Base-by-base conservation (phyloP, 2,329 filamentous ascomycete species). In the Hypoxylon sp. region DNA sequence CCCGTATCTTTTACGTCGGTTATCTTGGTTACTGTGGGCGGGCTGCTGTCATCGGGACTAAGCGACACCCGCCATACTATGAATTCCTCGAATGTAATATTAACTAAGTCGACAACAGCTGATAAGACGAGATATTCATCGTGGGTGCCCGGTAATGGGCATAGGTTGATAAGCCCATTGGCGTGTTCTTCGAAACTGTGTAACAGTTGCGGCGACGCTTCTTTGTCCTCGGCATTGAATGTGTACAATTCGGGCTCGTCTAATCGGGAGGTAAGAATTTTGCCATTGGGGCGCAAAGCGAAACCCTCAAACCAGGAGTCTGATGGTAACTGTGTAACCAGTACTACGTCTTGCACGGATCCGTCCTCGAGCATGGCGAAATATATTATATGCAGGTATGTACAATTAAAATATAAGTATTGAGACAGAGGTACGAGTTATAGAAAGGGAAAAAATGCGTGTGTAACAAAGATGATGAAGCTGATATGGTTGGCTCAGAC, bases 221-320 rank as follows among this genome's bases (percentile, higher is more conserved):
- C 71, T 14, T 57, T 57, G 58, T 78, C 74, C 64, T 76, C 74
- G 33, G 74, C 65, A 14, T 73, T 48, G 29, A 77, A 75, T 58
- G 72, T 75, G 68, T 78, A 78, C 2, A 78, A 62, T 50, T 78
- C 75, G 11, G 76, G 76, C 59, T 75, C 64, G 67, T 78, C 77
- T 33, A 78, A 50, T 47, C 77, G 75, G 26, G 76, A 64, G 13
- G 74, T 72, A 10, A 78, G 59, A 17, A 78, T 71, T 13, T 72
- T 74, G 63, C 77, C 76, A 60, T 77, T 75, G n/a, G 77, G 76
- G 1, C 77, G 76, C 19, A 74, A 33, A 22, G 71, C 71, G 60
- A 78, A 72, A 6, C 75, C 74, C 53, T 78, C 76, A 57, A 78
- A 77, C 76, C 76, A 78, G 10, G 74, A 74, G 44, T 78, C 74